A percentile compares a stretch with the other conserved stretches of the same genome.
phyloP scores from a whole-genome alignment of 139 green algal species.

The Diplosphaera chodatii region DNA sequence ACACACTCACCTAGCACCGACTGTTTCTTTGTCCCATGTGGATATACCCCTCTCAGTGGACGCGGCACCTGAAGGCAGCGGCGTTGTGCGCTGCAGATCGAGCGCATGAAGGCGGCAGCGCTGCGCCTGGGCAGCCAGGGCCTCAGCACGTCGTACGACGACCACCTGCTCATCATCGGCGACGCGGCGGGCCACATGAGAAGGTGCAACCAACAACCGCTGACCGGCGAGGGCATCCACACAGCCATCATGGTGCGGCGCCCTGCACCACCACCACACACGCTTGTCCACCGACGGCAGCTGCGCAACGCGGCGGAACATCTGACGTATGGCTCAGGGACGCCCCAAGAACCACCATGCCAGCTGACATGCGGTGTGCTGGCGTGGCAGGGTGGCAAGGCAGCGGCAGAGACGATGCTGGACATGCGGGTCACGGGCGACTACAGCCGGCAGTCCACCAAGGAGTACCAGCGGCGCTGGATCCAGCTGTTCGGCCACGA shows the following conservation, averaged over 20 bases:
- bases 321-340: too few relatives aligned
- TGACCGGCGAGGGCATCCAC: constrained; percentile 87
- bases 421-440: constrained; percentile 66
- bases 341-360: too few relatives aligned
- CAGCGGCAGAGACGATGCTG: constrained; percentile 68
- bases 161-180: constrained; percentile 85
- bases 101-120: constrained; percentile 79
- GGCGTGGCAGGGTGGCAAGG: constrained; percentile 60
- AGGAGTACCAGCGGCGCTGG: constrained; percentile 63
- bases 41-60: too few relatives aligned
- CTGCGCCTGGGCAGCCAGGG: constrained; percentile 73
- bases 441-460: constrained; percentile 50
- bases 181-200: constrained; percentile 87
- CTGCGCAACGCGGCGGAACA: too few relatives aligned
- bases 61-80: too few relatives aligned
- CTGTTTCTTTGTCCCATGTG: too few relatives aligned
- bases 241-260: constrained; percentile 79
- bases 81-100: constrained; percentile 37
- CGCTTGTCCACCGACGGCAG: too few relatives aligned
- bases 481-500: constrained; percentile 72
- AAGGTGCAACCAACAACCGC: too few relatives aligned
- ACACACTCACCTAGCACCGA: too few relatives aligned
- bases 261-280: neutral
- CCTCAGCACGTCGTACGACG: constrained; percentile 61
- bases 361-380: too few relatives aligned